A percentile compares a stretch with the other conserved stretches of the same genome.
These are phyloP conservation scores for Rhododendron williamsianum DNA, from an alignment of 148 eudicot genomes.

Conservation along the genomic window DNA sequence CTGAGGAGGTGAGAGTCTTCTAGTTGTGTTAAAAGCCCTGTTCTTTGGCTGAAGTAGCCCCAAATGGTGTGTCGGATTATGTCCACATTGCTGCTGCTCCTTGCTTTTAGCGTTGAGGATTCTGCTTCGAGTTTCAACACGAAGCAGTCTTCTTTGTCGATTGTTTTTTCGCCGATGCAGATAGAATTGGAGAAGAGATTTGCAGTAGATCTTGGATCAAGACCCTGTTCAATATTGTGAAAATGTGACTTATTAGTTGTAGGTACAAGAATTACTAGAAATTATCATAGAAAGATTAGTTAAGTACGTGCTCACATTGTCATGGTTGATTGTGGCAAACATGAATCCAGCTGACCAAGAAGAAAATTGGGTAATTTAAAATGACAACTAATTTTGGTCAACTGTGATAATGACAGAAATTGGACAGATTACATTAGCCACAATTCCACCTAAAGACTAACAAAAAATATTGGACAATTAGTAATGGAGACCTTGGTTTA, in stretches of 20 bases:
- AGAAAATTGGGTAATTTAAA: background rate
- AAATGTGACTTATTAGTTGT: background rate
- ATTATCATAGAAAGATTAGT: background rate
- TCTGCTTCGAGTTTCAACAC: slow-evolving; percentile 72
- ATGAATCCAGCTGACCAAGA: background rate
- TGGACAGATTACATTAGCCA: background rate
- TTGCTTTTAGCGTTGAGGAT: slow-evolving; percentile 49
- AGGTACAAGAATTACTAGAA: background rate
- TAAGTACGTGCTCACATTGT: background rate
- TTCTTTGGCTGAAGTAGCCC: slow-evolving; percentile 93
- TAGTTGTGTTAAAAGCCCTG: slow-evolving; percentile 70
- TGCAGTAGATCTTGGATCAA: slow-evolving; percentile 83
- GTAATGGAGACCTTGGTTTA: background rate
- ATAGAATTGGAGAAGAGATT: slow-evolving; percentile 65
- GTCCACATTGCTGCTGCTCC: slow-evolving; percentile 78
- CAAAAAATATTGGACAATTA: background rate
- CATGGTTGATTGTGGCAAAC: background rate
- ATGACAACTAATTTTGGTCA: background rate
- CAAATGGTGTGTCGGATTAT: slow-evolving; percentile 74
- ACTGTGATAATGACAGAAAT: background rate
- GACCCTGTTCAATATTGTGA: slow-evolving; percentile 47
- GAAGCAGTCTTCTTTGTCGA: slow-evolving; percentile 75
- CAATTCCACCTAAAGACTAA: background rate
- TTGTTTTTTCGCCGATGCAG: slow-evolving; percentile 70
- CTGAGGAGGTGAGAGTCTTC: slow-evolving; percentile 80